Conservation (phyloP, 148 eudicot species). For the Vaccinium macrocarpon region DNA sequence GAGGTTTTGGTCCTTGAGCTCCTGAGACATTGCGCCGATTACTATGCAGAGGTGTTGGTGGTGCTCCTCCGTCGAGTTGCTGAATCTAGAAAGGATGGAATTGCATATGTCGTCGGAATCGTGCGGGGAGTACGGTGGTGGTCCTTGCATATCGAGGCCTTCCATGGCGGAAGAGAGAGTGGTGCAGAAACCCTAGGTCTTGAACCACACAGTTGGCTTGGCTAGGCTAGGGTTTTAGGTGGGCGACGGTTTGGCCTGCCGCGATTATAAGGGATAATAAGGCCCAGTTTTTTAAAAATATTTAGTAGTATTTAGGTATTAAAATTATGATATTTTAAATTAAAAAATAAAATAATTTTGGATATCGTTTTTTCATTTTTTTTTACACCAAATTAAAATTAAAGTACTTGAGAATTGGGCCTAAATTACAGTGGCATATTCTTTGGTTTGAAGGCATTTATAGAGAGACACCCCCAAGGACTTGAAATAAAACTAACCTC, state of each 20-base stretch:
- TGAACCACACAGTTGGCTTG: background rate
- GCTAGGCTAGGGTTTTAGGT: slow-evolving; percentile 9
- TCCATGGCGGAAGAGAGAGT: slow-evolving; percentile 18
- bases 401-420: too few species aligned
- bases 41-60: slow-evolving; percentile 69
- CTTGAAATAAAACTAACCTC: background rate
- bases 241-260: background rate
- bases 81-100: slow-evolving; percentile 40
- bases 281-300: too few species aligned
- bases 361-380: too few species aligned
- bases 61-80: slow-evolving; percentile 37
- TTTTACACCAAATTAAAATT: too few species aligned
- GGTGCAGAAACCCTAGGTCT: background rate
- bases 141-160: slow-evolving; percentile 34
- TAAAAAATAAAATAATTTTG: too few species aligned
- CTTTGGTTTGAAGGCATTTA: too few species aligned
- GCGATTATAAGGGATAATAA: background rate
- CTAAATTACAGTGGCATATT: background rate
- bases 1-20: slow-evolving; percentile 51
- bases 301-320: too few species aligned
- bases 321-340: too few species aligned
- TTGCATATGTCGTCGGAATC: slow-evolving; percentile 44
- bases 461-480: too few species aligned
- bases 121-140: background rate
- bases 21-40: slow-evolving; percentile 74